Conservation (phyloP, 495 filamentous ascomycete genomes). For the Usnea hakonensis region DNA sequence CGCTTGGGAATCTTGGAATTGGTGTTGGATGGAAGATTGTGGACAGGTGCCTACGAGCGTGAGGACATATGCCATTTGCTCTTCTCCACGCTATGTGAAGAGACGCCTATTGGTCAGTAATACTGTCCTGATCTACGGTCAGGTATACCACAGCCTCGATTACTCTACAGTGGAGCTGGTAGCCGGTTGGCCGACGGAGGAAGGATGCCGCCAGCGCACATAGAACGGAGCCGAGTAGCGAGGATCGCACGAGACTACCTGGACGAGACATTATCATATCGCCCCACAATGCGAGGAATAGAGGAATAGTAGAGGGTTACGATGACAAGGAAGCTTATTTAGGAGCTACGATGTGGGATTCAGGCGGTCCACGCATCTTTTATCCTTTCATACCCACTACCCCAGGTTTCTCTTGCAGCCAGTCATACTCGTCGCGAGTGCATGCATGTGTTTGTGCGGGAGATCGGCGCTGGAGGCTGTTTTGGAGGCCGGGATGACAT, state of each 20-base stretch:
- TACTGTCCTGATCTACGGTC: background rate
- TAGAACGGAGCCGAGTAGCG: background rate
- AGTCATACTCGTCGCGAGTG: background rate
- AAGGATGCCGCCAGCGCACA: background rate
- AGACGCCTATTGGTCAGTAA: background rate
- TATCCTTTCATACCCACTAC: background rate
- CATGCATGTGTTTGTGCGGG: constrained; percentile 3
- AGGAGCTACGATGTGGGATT: background rate
- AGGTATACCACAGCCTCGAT: background rate
- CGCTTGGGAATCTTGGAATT: background rate
- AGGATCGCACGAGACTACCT: background rate
- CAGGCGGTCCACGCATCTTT: background rate
- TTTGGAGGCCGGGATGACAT: background rate
- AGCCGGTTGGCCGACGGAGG: background rate
- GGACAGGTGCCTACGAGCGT: background rate
- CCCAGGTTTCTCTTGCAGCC: background rate
- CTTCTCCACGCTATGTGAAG: background rate
- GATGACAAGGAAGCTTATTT: background rate
- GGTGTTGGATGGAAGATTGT: background rate
- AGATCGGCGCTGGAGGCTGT: constrained; percentile 2
- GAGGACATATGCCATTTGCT: background rate
- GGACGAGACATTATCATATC: too few relatives aligned
- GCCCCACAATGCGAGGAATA: background rate
- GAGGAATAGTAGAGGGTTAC: background rate
- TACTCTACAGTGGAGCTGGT: background rate